Evolutionary conservation across 2,329 filamentous ascomycete genomes (phyloP).

Genomic region (Nigrospora osmanthi): DNA sequence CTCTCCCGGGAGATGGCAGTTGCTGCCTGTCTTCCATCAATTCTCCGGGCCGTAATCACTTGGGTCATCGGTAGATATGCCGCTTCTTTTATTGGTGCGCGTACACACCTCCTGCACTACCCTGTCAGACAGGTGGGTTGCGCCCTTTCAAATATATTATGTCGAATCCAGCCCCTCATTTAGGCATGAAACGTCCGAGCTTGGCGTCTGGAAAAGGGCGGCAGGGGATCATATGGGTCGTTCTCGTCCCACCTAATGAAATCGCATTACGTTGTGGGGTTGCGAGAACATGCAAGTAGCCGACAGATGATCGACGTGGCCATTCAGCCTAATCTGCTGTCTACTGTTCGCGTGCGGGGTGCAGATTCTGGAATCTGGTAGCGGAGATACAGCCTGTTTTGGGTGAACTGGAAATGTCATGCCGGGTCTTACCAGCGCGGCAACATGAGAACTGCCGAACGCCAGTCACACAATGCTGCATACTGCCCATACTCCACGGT

Average conservation of each 20-base stretch:
- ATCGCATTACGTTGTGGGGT: no score
- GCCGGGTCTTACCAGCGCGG: no score
- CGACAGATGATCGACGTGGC: not conserved
- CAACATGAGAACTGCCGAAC: no score
- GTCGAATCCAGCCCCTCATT: not conserved
- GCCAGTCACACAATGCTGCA: no score
- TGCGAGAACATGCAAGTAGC: not conserved
- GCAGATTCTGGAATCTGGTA: not conserved
- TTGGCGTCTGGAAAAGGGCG: not conserved
- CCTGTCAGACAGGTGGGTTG: not conserved
- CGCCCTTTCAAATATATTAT: not conserved
- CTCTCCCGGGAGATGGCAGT: not conserved
- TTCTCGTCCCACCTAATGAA: not conserved
- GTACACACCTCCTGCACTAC: not conserved
- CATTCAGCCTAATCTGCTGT: not conserved
- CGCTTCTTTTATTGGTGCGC: not conserved
- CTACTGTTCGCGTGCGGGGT: not conserved
- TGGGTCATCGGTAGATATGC: not conserved
- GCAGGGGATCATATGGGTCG: not conserved
- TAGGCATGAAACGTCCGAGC: not conserved
- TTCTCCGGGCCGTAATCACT: not conserved
- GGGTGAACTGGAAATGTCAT: no score
- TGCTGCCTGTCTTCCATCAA: not conserved
- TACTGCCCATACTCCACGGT: no score
- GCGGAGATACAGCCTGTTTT: not conserved